A percentile compares a stretch with the other conserved stretches of the same genome.
Conservation (phyloP, 371 early-diverging fungal species). For the Sporodiniella umbellata region DNA sequence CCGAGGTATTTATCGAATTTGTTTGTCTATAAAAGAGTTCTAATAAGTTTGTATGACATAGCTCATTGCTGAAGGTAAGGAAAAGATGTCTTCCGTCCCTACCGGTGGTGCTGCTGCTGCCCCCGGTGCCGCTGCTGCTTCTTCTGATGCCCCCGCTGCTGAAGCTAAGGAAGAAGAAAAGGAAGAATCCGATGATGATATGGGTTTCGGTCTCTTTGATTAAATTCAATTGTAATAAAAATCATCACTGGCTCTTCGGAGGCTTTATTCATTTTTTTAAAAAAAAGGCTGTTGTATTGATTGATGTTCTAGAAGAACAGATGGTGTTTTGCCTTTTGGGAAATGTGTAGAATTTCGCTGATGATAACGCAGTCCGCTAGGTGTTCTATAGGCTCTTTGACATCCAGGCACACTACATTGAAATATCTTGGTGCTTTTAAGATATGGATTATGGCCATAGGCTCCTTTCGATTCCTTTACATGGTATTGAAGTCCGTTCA, state of each 20-base stretch:
- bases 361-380: slow-evolving; percentile 31
- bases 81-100: slow-evolving; percentile 92
- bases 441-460: slow-evolving; percentile 8
- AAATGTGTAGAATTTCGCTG: slow-evolving; percentile 14
- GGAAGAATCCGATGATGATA: slow-evolving; percentile 90
- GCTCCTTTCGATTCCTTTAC: slow-evolving; percentile 63
- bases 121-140: slow-evolving; percentile 51
- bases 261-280: not conserved
- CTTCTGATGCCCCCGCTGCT: slow-evolving; percentile 40
- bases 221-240: slow-evolving; percentile 6
- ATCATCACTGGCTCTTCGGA: not conserved
- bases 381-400: slow-evolving; percentile 33
- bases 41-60: slow-evolving; percentile 3
- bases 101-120: slow-evolving; percentile 77
- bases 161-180: slow-evolving; percentile 71
- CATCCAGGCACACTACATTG: slow-evolving; percentile 24
- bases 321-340: not conserved
- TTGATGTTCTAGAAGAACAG: not conserved
- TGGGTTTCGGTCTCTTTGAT: slow-evolving; percentile 69
- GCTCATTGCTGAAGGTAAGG: slow-evolving; percentile 84
- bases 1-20: too few relatives aligned
- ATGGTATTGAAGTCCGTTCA: slow-evolving; percentile 90
- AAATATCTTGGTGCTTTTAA: not conserved
- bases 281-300: not conserved
- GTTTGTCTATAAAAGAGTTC: not conserved